Percentiles rank a stretch among this genome's conserved stretches.
These are phyloP conservation scores for Fusarium verrucosum DNA, from an alignment of 2,329 filamentous ascomycete genomes.

Conservation along the genomic window DNA sequence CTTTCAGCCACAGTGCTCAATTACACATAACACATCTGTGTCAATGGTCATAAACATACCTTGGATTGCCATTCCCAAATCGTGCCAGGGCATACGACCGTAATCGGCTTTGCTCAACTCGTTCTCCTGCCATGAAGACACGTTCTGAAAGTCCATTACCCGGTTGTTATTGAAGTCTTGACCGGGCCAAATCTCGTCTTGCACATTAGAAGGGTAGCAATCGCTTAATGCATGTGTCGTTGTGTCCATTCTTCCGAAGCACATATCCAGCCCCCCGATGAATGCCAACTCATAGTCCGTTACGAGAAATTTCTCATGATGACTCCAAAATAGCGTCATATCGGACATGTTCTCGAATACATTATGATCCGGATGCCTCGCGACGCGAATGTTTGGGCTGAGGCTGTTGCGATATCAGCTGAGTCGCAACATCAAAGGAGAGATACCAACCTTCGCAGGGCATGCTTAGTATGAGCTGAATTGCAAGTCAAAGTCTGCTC, in stretches of 20 bases:
- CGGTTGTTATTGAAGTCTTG: constrained; percentile 99
- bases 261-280: constrained; percentile 92
- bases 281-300: constrained; percentile 92
- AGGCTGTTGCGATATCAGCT: constrained; percentile 51
- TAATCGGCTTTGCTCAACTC: constrained; percentile 91
- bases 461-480: constrained; percentile 88
- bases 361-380: constrained; percentile 95
- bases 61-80: constrained; percentile 66
- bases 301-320: constrained; percentile 97
- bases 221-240: constrained; percentile 82
- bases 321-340: constrained; percentile 96
- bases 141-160: constrained; percentile 93
- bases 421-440: too few species aligned
- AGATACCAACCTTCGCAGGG: constrained; percentile 6
- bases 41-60: too few species aligned
- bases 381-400: constrained; percentile 88
- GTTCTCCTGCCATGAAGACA: constrained; percentile 91
- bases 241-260: constrained; percentile 92
- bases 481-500: constrained; percentile 88
- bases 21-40: too few species aligned
- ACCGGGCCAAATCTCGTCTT: constrained; percentile 88
- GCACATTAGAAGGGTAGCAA: constrained; percentile 86
- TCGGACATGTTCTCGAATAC: constrained; percentile 83
- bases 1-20: too few species aligned
- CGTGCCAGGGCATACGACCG: constrained; percentile 98